Percentiles rank a stretch among this genome's conserved stretches.
Evolutionary conservation across 1,284 basidiomycete genomes (phyloP).

Genomic region (Blastosporella zonata): DNA sequence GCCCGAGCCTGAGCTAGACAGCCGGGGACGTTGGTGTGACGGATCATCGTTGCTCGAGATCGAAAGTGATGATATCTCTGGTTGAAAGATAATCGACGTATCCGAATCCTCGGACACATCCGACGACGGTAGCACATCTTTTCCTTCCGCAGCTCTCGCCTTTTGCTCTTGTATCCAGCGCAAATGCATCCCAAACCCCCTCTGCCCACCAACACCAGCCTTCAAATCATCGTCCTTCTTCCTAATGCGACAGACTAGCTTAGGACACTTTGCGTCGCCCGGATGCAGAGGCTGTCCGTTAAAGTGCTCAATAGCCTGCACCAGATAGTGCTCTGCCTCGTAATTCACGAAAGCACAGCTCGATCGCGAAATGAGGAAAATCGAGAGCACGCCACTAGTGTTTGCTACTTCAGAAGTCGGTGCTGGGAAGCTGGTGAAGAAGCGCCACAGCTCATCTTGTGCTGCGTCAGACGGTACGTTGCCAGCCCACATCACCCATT

Average conservation of each 20-base stretch:
- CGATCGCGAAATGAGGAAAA: constrained; percentile 91
- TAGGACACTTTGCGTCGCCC: constrained; percentile 69
- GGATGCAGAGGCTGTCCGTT: constrained; percentile 67
- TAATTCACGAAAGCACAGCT: constrained; percentile 95
- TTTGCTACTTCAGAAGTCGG: constrained; percentile 1
- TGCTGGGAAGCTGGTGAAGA: constrained; percentile 58
- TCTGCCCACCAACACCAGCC: constrained; percentile 89
- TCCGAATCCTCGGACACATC: constrained; percentile 25
- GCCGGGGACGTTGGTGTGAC: constrained; percentile 22
- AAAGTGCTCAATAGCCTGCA: constrained; percentile 70
- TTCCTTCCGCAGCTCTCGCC: constrained; percentile 27
- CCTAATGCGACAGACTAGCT: constrained; percentile 84
- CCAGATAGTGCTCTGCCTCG: constrained; percentile 59
- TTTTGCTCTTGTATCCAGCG: constrained; percentile 72
- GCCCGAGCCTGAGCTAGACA: constrained; percentile 64
- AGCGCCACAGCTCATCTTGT: constrained; percentile 85
- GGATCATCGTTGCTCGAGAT: constrained; percentile 42
- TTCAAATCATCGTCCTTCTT: constrained; percentile 83
- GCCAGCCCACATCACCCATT: constrained; percentile 96
- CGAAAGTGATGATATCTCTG: constrained; percentile 29
- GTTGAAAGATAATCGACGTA: constrained; percentile 28
- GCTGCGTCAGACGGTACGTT: constrained; percentile 86
- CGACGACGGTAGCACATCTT: constrained; percentile 9
- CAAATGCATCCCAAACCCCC: constrained; percentile 83
- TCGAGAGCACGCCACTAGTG: constrained; percentile 68